phyloP scores from a whole-genome alignment of 106 monocot genomes.

The Acorus gramineus region DNA sequence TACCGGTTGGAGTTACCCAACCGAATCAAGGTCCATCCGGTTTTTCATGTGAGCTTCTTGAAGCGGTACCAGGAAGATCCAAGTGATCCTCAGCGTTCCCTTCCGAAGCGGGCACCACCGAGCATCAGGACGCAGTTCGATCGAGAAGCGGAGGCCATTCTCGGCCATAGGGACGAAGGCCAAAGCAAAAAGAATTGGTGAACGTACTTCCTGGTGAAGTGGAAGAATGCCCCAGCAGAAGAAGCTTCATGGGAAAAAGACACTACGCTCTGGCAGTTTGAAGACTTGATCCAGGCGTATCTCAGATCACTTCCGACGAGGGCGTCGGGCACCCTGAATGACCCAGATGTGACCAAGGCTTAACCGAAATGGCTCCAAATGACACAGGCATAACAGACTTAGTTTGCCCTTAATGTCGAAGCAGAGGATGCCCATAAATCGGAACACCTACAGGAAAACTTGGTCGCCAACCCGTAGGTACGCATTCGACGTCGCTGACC shows the following conservation, averaged over 20 bases:
- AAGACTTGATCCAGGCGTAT: background rate
- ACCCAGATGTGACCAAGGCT: no score
- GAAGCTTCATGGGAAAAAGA: background rate
- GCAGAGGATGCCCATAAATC: no score
- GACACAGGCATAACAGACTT: no score
- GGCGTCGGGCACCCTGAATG: no score
- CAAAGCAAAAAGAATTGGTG: background rate
- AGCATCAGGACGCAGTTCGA: background rate
- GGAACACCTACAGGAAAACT: no score
- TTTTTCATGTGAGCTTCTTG: background rate
- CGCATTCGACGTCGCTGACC: no score
- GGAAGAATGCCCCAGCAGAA: background rate
- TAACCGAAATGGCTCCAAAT: no score
- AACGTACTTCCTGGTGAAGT: background rate
- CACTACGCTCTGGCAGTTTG: background rate
- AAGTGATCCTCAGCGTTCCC: no score
- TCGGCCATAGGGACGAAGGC: background rate
- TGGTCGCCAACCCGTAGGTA: no score
- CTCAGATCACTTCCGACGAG: background rate
- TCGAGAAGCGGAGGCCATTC: background rate
- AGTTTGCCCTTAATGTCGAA: no score
- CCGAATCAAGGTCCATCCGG: background rate
- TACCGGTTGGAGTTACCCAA: background rate
- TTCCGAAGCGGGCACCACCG: background rate
- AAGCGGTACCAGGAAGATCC: background rate